Evolutionary conservation across 352 stramenopile species (phyloP), one percentile per base, ranked within the genome.

Genomic region (Thalassiosira hispida): DNA sequence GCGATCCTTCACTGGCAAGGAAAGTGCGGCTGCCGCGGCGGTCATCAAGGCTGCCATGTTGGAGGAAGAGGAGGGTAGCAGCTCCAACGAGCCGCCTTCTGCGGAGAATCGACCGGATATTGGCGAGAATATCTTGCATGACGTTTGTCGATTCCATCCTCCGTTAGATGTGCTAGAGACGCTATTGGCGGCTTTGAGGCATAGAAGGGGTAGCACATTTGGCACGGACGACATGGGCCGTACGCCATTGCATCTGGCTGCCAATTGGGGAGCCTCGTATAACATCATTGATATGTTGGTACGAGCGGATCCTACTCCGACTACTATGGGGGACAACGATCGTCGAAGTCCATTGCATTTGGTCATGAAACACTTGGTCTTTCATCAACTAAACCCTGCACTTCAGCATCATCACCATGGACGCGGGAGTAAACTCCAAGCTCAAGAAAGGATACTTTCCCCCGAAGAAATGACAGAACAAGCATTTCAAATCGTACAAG

Each of bases 81-180:
- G 35, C 2, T 35, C 27, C 20, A 25, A n/a, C n/a, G 1, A 52
- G 7, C 57, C 14, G 56, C 14, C 20, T 33, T 57, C 61, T 25
- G 29, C 35, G 16, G 18, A 67, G 46, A 33, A 63, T 2, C 23
- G 6, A 18, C 46, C 53, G 27, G 59, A 60, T 46, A 51, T 49
- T 63, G 75, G 65, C 16, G 66, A 83, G 8, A 83, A 78, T 22
- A 53, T 83, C 0, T 25, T 83, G 25, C 75, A 83, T 47, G 75
- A 83, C 33, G 3, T 83, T 0, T 77, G 65, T 42, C 49, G 67
- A 2, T 71, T 60, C 49, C 44, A 60, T 44, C 75, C 75, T 22
- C 75, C 75, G 0, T 29, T 67, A 1, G 75, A 83, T 40, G 67
- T 83, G 6, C 18, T 83, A 0, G 75, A 83, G 44, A 52, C 57